phyloP scores from a whole-genome alignment of 163 green algal genomes.

The Chloromonas sp. region DNA sequence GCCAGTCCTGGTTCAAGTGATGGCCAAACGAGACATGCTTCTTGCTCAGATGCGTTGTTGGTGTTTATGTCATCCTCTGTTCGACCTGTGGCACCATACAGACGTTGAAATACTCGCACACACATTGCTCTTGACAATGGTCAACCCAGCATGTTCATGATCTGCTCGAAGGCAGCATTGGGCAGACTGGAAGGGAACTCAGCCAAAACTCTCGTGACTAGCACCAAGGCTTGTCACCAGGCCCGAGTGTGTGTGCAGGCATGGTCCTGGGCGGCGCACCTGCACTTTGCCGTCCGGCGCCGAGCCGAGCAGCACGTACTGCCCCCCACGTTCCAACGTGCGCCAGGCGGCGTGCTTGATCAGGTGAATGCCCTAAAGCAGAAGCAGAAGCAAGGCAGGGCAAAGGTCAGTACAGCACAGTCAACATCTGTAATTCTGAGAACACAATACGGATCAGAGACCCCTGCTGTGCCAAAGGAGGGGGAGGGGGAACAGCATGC shows the following conservation, averaged over 20 bases:
- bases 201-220: too few relatives aligned
- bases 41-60: too few relatives aligned
- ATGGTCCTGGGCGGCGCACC: background rate
- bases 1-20: background rate
- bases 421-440: background rate
- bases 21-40: too few relatives aligned
- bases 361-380: constrained; percentile 67
- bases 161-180: too few relatives aligned
- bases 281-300: constrained; percentile 58
- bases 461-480: background rate
- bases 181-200: too few relatives aligned
- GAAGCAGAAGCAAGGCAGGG: background rate
- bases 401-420: background rate
- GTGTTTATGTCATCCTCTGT: background rate
- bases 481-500: background rate
- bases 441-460: background rate
- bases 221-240: too few relatives aligned
- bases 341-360: constrained; percentile 82
- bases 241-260: background rate
- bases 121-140: background rate
- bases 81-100: background rate
- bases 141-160: too few relatives aligned
- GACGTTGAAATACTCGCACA: background rate
- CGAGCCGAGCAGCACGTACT: constrained; percentile 89
- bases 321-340: constrained; percentile 70